Conservation (phyloP, 306 rosid genomes). For the Pterocarpus macrocarpus region DNA sequence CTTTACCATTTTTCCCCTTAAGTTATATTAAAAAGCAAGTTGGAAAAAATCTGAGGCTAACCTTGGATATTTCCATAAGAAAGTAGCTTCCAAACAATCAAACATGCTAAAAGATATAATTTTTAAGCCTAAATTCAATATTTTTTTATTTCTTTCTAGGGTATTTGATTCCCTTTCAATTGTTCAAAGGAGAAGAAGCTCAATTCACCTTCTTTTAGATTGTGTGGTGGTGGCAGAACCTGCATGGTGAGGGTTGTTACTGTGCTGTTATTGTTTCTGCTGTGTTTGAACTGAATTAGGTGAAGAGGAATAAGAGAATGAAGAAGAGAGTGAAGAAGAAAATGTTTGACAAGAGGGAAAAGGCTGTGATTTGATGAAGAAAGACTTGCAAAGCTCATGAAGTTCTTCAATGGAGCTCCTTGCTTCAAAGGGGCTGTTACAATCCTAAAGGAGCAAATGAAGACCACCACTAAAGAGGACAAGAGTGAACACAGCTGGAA, state of each 20-base stretch:
- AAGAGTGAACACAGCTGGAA: too few species aligned
- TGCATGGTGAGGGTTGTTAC: conserved; percentile 50
- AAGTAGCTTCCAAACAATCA: neutral
- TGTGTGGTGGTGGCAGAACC: conserved; percentile 62
- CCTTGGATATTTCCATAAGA: conserved; percentile 99
- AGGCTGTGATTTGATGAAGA: conserved; percentile 67
- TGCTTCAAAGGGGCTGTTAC: conserved; percentile 54
- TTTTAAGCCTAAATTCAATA: conserved; percentile 33
- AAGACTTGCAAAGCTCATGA: conserved; percentile 89
- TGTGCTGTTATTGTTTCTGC: conserved; percentile 39
- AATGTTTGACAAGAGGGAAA: conserved; percentile 21
- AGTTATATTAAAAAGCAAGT: neutral
- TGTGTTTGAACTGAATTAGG: conserved; percentile 49
- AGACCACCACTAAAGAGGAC: too few species aligned
- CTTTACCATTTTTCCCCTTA: neutral
- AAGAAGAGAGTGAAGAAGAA: conserved; percentile 33
- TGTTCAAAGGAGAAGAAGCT: neutral
- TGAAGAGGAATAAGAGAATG: conserved; percentile 52
- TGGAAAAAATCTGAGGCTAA: conserved; percentile 35
- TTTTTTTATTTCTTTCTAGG: neutral
- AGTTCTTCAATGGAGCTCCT: conserved; percentile 60
- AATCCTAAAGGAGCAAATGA: neutral
- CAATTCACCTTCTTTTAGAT: conserved; percentile 81
- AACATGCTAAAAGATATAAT: neutral
- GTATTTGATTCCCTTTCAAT: conserved; percentile 3